These are phyloP conservation scores for Fimicolochytrium jonesii DNA, from an alignment of 192 early-diverging fungal genomes.

Conservation along the genomic window DNA sequence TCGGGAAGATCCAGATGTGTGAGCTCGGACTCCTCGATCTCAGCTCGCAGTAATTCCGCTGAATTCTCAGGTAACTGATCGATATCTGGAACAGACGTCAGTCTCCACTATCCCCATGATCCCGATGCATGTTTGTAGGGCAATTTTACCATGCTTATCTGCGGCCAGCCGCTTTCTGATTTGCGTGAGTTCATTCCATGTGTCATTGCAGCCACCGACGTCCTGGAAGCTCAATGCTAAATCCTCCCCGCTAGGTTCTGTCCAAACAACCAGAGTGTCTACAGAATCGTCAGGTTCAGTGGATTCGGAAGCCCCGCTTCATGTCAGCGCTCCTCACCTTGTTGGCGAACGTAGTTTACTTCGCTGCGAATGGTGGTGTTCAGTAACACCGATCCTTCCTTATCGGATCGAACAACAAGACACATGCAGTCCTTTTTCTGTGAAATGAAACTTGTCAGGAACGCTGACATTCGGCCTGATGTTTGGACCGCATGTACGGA, in stretches of 20 bases:
- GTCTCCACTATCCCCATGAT: background rate
- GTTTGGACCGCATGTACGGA: no score
- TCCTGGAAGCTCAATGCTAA: conserved; percentile 93
- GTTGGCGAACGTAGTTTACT: conserved; percentile 77
- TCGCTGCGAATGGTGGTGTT: conserved; percentile 64
- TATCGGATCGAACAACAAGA: conserved; percentile 38
- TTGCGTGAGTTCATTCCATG: conserved; percentile 50
- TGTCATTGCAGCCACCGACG: conserved; percentile 75
- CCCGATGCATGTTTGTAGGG: no score
- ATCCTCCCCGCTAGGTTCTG: conserved; percentile 69
- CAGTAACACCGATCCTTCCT: conserved; percentile 47
- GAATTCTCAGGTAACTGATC: conserved; percentile 39
- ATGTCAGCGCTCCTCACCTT: conserved; percentile 55
- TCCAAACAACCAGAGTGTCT: conserved; percentile 94
- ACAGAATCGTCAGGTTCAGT: background rate
- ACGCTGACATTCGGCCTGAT: no score
- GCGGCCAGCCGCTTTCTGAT: conserved; percentile 40
- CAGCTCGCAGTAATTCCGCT: conserved; percentile 5
- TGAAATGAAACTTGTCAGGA: background rate
- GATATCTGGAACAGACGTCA: conserved; percentile 23
- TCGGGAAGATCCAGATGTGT: conserved; percentile 43
- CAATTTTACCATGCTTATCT: conserved; percentile 31
- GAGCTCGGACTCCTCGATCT: background rate
- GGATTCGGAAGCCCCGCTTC: background rate
- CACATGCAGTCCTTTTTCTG: conserved; percentile 27